A percentile compares a stretch with the other conserved stretches of the same genome.
These are phyloP conservation scores for Pseudozyma tsukubaensis DNA, from an alignment of 1,284 basidiomycete genomes.

Conservation along the genomic window DNA sequence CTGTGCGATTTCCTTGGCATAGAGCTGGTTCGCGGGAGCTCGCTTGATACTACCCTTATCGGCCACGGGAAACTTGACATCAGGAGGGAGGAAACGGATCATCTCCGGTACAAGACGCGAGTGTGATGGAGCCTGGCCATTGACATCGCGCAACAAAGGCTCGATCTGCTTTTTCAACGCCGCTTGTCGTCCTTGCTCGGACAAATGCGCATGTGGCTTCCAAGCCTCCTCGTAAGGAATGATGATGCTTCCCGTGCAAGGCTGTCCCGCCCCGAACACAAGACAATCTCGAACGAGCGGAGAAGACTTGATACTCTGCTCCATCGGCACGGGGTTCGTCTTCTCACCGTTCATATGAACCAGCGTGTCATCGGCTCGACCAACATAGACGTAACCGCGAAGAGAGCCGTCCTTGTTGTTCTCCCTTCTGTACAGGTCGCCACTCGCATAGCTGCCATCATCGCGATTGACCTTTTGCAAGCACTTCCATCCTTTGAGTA, in stretches of 20 bases:
- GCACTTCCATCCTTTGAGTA: slow-evolving; percentile 74
- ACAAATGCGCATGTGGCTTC: slow-evolving; percentile 55
- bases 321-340: slow-evolving; percentile 57
- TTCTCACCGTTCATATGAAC: slow-evolving; percentile 67
- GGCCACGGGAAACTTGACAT: slow-evolving; percentile 21
- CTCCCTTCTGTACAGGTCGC: slow-evolving; percentile 72
- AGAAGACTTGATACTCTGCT: slow-evolving; percentile 42
- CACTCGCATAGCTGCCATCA: slow-evolving; percentile 75
- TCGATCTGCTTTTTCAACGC: slow-evolving; percentile 32
- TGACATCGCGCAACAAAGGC: slow-evolving; percentile 32
- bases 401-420: slow-evolving; percentile 70
- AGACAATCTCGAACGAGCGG: slow-evolving; percentile 72
- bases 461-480: slow-evolving; percentile 73
- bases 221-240: slow-evolving; percentile 73
- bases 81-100: slow-evolving; percentile 24
- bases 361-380: slow-evolving; percentile 75
- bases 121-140: slow-evolving; percentile 34
- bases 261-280: slow-evolving; percentile 74
- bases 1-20: slow-evolving; percentile 24
- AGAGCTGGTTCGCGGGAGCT: slow-evolving; percentile 22
- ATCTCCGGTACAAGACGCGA: slow-evolving; percentile 47
- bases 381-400: slow-evolving; percentile 74
- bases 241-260: slow-evolving; percentile 74
- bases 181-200: slow-evolving; percentile 23
- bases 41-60: slow-evolving; percentile 50